Conservation (phyloP, 352 stramenopile genomes). For the Pseudoperonospora humuli region DNA sequence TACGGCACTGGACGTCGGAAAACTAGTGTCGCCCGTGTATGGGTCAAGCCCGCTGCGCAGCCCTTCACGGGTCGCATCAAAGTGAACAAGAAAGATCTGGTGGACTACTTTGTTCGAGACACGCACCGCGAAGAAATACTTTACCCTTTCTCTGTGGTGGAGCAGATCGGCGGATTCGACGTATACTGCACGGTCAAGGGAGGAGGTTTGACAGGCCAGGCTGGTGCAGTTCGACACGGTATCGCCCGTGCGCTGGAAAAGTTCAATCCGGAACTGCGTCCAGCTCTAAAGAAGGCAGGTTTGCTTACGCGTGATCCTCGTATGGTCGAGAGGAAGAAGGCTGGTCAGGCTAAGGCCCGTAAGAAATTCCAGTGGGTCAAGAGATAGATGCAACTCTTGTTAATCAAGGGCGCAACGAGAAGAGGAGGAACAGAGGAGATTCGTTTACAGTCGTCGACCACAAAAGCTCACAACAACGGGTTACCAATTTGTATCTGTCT, state of each 20-base stretch:
- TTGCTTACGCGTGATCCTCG: conserved; percentile 92
- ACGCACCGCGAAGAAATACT: conserved; percentile 87
- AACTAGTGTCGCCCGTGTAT: conserved; percentile 90
- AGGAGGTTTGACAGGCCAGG: conserved; percentile 90
- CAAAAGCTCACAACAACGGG: conserved; percentile 6
- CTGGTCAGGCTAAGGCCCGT: conserved; percentile 92
- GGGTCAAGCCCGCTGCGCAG: conserved; percentile 78
- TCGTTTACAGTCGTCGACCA: conserved; percentile 4
- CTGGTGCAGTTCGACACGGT: conserved; percentile 90
- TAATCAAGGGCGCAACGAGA: conserved; percentile 10
- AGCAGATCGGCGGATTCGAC: conserved; percentile 84
- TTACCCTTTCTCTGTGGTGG: conserved; percentile 61
- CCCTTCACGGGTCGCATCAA: conserved; percentile 83
- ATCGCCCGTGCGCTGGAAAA: conserved; percentile 90
- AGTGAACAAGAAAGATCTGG: conserved; percentile 92
- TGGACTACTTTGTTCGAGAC: conserved; percentile 90
- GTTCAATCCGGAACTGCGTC: conserved; percentile 90
- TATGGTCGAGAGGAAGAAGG: conserved; percentile 96
- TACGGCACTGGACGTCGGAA: conserved; percentile 92
- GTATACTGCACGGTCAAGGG: conserved; percentile 89
- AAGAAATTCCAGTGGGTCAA: conserved; percentile 98
- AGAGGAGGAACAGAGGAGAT: conserved; percentile 3
- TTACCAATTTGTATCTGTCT: conserved; percentile 8
- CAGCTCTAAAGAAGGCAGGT: conserved; percentile 88
- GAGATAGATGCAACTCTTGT: conserved; percentile 74